These are phyloP conservation scores for Arctium lappa DNA, from an alignment of 129 eudicot genomes.

Conservation along the genomic window DNA sequence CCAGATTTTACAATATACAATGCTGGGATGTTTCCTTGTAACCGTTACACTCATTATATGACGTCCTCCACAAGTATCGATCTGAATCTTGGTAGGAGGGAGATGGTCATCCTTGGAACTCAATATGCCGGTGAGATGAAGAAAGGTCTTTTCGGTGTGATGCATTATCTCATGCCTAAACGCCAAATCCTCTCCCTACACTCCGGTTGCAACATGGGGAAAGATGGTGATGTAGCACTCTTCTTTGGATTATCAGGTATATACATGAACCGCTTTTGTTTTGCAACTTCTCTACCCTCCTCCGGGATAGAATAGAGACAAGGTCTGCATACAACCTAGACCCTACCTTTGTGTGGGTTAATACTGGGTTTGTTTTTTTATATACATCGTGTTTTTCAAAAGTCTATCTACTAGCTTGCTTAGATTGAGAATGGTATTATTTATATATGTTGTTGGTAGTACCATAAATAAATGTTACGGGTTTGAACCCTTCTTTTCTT, in stretches of 20 bases:
- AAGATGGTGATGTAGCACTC: slow-evolving; percentile 92
- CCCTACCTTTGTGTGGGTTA: no score
- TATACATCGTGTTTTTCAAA: background rate
- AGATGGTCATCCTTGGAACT: slow-evolving; percentile 99
- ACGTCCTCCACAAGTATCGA: slow-evolving; percentile 99
- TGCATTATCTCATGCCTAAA: slow-evolving; percentile 99
- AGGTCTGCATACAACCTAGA: no score
- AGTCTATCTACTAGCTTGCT: background rate
- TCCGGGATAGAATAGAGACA: no score
- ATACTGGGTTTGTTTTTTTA: no score
- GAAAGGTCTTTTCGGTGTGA: slow-evolving; percentile 97
- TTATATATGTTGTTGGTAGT: background rate
- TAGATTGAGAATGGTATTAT: background rate
- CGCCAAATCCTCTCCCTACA: slow-evolving; percentile 95
- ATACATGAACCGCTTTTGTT: background rate
- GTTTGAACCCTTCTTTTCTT: no score
- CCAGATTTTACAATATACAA: slow-evolving; percentile 99
- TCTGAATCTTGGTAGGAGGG: slow-evolving; percentile 79
- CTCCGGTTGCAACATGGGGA: slow-evolving; percentile 99
- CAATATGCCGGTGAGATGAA: slow-evolving; percentile 99
- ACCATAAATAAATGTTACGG: no score
- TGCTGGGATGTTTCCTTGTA: slow-evolving; percentile 98
- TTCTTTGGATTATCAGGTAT: slow-evolving; percentile 98
- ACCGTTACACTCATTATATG: slow-evolving; percentile 98
- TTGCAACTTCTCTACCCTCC: no score